phyloP scores from a whole-genome alignment of 768 basidiomycete genomes.

The Grammothele lineata region DNA sequence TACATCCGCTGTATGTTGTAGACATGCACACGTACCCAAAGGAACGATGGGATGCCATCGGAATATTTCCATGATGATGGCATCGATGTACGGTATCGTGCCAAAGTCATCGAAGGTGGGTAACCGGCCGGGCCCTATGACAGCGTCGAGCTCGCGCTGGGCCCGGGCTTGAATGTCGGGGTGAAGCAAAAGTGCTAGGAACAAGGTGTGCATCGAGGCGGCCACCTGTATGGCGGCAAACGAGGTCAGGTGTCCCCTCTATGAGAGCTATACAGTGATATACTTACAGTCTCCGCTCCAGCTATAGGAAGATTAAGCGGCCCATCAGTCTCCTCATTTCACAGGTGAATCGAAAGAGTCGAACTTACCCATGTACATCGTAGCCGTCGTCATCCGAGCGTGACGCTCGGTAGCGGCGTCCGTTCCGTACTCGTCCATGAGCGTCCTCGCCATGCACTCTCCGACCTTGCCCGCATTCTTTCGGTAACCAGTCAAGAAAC shows the following conservation, averaged over 20 bases:
- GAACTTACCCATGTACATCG: slow-evolving; percentile 8
- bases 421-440: not conserved
- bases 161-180: slow-evolving; percentile 53
- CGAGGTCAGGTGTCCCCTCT: too few relatives aligned
- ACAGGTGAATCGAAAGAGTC: too few relatives aligned
- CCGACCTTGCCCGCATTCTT: not conserved
- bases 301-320: not conserved
- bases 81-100: slow-evolving; percentile 52
- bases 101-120: slow-evolving; percentile 53
- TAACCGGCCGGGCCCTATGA: slow-evolving; percentile 49
- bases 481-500: too few relatives aligned
- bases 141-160: slow-evolving; percentile 58
- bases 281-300: slow-evolving; percentile 5
- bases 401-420: not conserved
- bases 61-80: slow-evolving; percentile 43
- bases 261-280: too few relatives aligned
- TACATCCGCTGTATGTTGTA: not conserved
- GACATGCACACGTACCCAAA: not conserved
- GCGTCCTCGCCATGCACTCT: slow-evolving; percentile 2
- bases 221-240: slow-evolving; percentile 36
- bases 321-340: not conserved
- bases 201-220: slow-evolving; percentile 49
- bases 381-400: slow-evolving; percentile 1
- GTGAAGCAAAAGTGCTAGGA: slow-evolving; percentile 61
- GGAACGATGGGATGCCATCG: slow-evolving; percentile 9